phyloP scores from a whole-genome alignment of 768 basidiomycete species.

The Astraeus odoratus region DNA sequence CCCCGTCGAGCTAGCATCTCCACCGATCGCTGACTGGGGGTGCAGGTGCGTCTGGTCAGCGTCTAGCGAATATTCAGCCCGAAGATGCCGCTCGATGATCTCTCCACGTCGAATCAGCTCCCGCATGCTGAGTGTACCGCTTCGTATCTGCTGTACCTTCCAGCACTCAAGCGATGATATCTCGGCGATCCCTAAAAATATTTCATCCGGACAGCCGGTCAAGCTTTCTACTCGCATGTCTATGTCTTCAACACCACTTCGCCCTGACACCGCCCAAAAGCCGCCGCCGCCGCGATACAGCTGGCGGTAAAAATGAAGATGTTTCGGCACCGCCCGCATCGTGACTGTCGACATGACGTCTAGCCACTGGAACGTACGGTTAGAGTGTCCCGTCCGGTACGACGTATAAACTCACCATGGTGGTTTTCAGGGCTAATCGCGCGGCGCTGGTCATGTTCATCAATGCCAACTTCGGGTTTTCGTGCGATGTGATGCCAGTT shows the following conservation, averaged over 20 bases:
- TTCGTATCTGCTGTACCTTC: conserved; percentile 59
- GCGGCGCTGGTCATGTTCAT: conserved; percentile 45
- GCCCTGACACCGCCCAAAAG: conserved; percentile 34
- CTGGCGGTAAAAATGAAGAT: conserved; percentile 57
- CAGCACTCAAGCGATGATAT: conserved; percentile 66
- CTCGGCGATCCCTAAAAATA: conserved; percentile 69
- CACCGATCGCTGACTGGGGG: conserved; percentile 28
- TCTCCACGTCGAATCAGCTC: conserved; percentile 72
- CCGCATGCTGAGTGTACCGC: conserved; percentile 62
- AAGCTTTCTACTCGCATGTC: conserved; percentile 59
- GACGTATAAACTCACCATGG: conserved; percentile 49
- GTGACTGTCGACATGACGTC: conserved; percentile 70
- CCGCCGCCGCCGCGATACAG: conserved; percentile 49
- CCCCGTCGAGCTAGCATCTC: conserved; percentile 16
- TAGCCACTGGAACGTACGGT: conserved; percentile 51
- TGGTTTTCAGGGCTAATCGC: conserved; percentile 60
- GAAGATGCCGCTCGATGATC: conserved; percentile 59
- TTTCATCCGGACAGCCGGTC: conserved; percentile 76
- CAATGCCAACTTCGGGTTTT: conserved; percentile 57
- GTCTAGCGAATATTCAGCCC: conserved; percentile 30
- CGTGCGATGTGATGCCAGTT: conserved; percentile 54
- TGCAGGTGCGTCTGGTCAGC: conserved; percentile 34
- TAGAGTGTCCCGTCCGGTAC: not conserved
- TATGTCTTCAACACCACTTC: conserved; percentile 29
- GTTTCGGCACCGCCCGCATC: conserved; percentile 54